phyloP scores from a whole-genome alignment of 1,284 basidiomycete genomes.

The Sphagnurus paluster region DNA sequence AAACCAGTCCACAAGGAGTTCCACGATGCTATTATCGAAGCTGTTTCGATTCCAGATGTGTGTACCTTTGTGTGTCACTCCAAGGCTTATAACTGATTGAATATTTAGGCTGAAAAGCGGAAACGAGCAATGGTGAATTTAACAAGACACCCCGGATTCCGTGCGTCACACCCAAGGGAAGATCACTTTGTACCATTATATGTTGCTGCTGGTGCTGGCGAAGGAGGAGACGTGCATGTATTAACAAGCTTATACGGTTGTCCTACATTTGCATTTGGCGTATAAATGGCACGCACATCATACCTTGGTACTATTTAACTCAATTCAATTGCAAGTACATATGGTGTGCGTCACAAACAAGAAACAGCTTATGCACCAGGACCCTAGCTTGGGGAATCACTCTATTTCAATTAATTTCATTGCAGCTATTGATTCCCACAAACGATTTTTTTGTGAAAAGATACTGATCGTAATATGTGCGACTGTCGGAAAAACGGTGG shows the following conservation, averaged over 20 bases:
- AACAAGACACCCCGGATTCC: constrained; percentile 58
- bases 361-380: too few relatives aligned
- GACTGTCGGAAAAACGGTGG: too few relatives aligned
- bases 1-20: constrained; percentile 52
- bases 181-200: constrained; percentile 78
- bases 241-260: constrained; percentile 56
- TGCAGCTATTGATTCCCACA: constrained; percentile 9
- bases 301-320: too few relatives aligned
- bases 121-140: constrained; percentile 43
- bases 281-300: constrained; percentile 25
- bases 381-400: too few relatives aligned
- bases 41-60: constrained; percentile 51
- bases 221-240: constrained; percentile 49
- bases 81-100: constrained; percentile 15
- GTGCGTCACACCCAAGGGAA: constrained; percentile 63
- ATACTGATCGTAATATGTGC: too few relatives aligned
- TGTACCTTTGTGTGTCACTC: constrained; percentile 21
- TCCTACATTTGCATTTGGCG: constrained; percentile 63
- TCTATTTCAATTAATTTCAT: constrained; percentile 8
- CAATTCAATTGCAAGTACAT: too few relatives aligned
- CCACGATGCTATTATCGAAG: constrained; percentile 58
- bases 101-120: constrained; percentile 30
- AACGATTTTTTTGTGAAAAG: too few relatives aligned
- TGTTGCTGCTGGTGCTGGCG: constrained; percentile 71
- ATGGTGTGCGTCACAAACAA: too few relatives aligned